phyloP scores from a whole-genome alignment of 495 filamentous ascomycete genomes.

The Podospora pseudocomata region DNA sequence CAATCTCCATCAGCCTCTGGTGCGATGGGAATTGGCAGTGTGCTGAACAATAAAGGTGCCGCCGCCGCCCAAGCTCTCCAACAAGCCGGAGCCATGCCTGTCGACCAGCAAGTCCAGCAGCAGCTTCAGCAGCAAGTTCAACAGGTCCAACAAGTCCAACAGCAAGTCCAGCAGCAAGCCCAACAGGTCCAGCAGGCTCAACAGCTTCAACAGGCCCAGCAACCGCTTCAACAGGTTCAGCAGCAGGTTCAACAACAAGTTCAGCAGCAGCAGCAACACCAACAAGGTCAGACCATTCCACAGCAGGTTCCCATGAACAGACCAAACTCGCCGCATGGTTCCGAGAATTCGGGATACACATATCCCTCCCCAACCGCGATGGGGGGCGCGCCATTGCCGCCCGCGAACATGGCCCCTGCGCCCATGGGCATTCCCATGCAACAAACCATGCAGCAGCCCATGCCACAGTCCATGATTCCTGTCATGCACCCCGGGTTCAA shows the following conservation, averaged over 20 bases:
- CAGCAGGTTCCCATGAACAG: slow-evolving; percentile 55
- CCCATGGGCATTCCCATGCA: slow-evolving; percentile 43
- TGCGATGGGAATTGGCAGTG: slow-evolving; percentile 38
- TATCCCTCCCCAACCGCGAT: slow-evolving; percentile 39
- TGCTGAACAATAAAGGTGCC: slow-evolving; percentile 35
- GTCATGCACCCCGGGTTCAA: slow-evolving; percentile 33
- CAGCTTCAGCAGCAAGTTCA: slow-evolving; percentile 13
- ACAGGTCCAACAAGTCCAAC: slow-evolving; percentile 17
- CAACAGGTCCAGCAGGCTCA: slow-evolving; percentile 19
- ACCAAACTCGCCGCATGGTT: slow-evolving; percentile 64
- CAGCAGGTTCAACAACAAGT: slow-evolving; percentile 18
- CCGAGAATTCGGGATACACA: slow-evolving; percentile 48
- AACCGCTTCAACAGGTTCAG: slow-evolving; percentile 16
- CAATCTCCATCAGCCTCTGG: slow-evolving; percentile 34
- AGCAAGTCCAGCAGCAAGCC: slow-evolving; percentile 12
- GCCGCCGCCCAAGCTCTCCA: slow-evolving; percentile 18
- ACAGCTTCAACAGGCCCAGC: slow-evolving; percentile 18
- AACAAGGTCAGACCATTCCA: neutral
- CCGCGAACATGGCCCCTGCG: slow-evolving; percentile 47
- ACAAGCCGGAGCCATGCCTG: slow-evolving; percentile 12
- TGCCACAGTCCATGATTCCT: slow-evolving; percentile 40
- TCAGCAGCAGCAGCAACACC: slow-evolving; percentile 16
- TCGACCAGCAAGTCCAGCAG: slow-evolving; percentile 16
- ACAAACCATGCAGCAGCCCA: slow-evolving; percentile 21
- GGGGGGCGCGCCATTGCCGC: slow-evolving; percentile 40